Conservation (phyloP, 2,329 filamentous ascomycete genomes). For the Penicillium palitans region DNA sequence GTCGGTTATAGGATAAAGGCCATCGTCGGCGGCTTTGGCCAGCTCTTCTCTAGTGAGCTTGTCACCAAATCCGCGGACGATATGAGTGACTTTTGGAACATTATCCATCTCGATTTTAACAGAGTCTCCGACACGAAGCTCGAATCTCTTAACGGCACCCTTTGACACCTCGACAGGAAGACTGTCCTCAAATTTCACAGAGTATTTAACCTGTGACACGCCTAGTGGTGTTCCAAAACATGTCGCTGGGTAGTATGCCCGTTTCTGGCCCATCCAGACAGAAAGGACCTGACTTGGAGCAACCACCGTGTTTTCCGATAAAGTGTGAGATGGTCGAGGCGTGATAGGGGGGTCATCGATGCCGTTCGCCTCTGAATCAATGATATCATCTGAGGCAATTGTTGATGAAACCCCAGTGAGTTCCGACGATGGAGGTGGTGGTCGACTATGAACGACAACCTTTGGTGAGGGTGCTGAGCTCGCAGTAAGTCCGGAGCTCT, state of each 20-base stretch:
- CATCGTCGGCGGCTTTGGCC: conserved; percentile 24
- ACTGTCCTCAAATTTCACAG: conserved; percentile 49
- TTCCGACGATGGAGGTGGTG: conserved; percentile 18
- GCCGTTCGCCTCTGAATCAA: conserved; percentile 13
- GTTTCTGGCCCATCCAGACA: conserved; percentile 56
- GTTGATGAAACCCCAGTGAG: conserved; percentile 13
- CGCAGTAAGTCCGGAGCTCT: conserved; percentile 9
- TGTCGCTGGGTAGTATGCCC: conserved; percentile 61
- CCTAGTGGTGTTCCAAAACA: conserved; percentile 51
- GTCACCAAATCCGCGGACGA: conserved; percentile 45
- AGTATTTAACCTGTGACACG: conserved; percentile 44
- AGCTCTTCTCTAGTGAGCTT: conserved; percentile 34
- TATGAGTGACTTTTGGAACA: conserved; percentile 46
- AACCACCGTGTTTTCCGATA: conserved; percentile 29
- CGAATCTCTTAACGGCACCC: conserved; percentile 45
- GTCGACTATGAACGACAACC: conserved; percentile 13
- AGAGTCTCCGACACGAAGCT: conserved; percentile 47
- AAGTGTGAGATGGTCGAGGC: conserved; percentile 8
- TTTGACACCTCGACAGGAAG: conserved; percentile 42
- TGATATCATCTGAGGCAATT: conserved; percentile 13
- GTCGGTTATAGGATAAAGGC: conserved; percentile 40
- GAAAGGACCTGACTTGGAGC: conserved; percentile 59
- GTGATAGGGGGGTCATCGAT: conserved; percentile 16
- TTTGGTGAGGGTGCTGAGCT: conserved; percentile 5
- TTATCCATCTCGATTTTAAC: conserved; percentile 49